Base-by-base conservation (phyloP, 352 stramenopile genomes). In the Globisporangium spinosum region DNA sequence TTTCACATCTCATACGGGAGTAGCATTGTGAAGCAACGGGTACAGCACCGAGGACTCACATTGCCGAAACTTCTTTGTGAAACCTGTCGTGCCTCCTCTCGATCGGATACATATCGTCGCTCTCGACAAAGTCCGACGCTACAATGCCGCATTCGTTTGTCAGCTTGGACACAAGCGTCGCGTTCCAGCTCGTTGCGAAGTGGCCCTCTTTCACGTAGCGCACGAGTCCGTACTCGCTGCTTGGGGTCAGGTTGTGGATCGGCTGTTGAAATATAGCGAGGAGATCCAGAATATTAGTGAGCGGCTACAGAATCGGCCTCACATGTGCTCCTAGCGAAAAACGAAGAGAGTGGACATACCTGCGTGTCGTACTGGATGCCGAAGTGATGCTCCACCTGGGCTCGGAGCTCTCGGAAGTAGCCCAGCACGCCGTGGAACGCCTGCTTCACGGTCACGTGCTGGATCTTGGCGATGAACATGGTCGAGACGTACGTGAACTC, bases 61-160 rank as follows among this genome's bases (percentile, higher is more conserved):
- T 62, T 7, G 57, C 32, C 2, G 57, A 29, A 10, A 62, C 57
- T 25, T 62, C 29, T 43, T 62, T 62, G 12, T 35, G 32, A 32
- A 35, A 59, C 47, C 51, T 22, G 32, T 59, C 20, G 3, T 32
- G 13, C 2, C 34, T 49, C 1, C 29, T 17, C n/a, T 25, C 29
- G 9, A 27, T 23, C 2, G 45, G 61, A 64, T 77, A 68, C 32
- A 74, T 60, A 27, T 72, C 70, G 56, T 89, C 81, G 1, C 68
- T 58, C 49, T 83, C 77, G 29, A 86, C 71, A 45, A 77, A 83
- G 62, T 89, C 81, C 15, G 68, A 68, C 29, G 82, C 70, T 29
- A 89, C 64, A 2, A 47, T n/a, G 3, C 61, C 45, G 25, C 22
- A 29, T 0, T 64, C 59, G 9, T 9, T 40, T n/a, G 59, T 64